Evolutionary conservation across 139 green algal species (phyloP), one percentile per base, ranked within the genome.

Genomic region (Chlorella sorokiniana): DNA sequence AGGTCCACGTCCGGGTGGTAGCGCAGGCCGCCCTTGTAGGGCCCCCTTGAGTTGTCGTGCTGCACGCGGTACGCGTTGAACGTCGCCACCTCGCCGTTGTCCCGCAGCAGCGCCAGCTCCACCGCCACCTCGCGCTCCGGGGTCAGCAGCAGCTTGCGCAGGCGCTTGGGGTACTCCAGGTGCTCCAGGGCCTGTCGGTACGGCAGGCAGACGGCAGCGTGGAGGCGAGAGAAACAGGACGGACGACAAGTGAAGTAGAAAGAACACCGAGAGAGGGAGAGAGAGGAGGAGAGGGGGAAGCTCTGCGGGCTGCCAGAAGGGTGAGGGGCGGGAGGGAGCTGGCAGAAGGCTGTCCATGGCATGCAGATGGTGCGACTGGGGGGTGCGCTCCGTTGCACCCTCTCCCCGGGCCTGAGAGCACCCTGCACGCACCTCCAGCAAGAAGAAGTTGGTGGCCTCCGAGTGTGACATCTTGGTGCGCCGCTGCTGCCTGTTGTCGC

Each of bases 41-140:
- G 94, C 0, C 94, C 94, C 37, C 94, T 83, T 51, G 81, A 87
- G 91, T 97, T 95, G 87, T 98, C 94, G 83, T 98, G 95, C 90
- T 98, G 93, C 70, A 98, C 94, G 7, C 94, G 88, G 76, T 94
- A 96, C 0, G 93, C 94, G 11, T 89, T 85, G 85, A 93, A 97
- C 38, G 56, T 72, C 4, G 75, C 75, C 67, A 96, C 92, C 71
- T 94, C 88, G 4, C 91, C 90, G 59, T 86, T 88, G 80, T 95
- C 92, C 67, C 86, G 81, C 40, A 91, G 89, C 48, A 97, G 86
- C 41, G 94, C 92, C 52, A 98, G 87, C 85, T 97, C 91, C 29
- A 97, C 92, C 10, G 86, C 75, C 79, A 97, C 85, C 75, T 97
- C 88, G 5, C 84, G 77, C 78, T 90, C 82, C 22, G 94, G 93